Evolutionary conservation across 2,329 filamentous ascomycete genomes (phyloP).

Genomic region (Taxawa tesnikishii): DNA sequence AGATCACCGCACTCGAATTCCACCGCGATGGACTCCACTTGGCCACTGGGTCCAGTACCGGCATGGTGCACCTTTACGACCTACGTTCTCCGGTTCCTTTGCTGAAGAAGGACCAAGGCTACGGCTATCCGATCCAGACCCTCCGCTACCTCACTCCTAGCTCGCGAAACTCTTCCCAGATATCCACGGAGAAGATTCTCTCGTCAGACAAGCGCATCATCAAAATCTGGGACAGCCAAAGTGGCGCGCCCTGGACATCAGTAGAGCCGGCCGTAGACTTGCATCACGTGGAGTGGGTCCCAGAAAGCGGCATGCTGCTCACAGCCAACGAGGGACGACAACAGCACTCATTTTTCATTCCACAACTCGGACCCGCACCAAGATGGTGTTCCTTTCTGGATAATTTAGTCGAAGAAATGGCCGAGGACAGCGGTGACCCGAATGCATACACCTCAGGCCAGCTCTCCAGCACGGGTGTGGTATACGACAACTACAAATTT

Average conservation of each 20-base stretch:
- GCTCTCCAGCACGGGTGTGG: constrained; percentile 48
- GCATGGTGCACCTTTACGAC: constrained; percentile 84
- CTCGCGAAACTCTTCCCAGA: constrained; percentile 55
- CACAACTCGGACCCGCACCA: constrained; percentile 82
- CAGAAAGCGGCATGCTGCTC: constrained; percentile 84
- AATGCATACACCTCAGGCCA: constrained; percentile 33
- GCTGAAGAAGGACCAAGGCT: constrained; percentile 88
- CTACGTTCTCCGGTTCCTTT: constrained; percentile 76
- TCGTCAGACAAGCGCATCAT: constrained; percentile 92
- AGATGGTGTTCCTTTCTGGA: constrained; percentile 96
- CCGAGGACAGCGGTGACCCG: constrained; percentile 60
- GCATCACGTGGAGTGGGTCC: constrained; percentile 88
- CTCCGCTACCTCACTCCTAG: constrained; percentile 55
- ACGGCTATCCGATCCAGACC: constrained; percentile 84
- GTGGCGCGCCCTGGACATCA: constrained; percentile 84
- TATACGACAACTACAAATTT: constrained; percentile 99
- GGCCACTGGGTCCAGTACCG: constrained; percentile 76
- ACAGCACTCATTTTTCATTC: constrained; percentile 90
- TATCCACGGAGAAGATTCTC: constrained; percentile 62
- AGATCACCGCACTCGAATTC: constrained; percentile 82
- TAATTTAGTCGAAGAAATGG: constrained; percentile 97
- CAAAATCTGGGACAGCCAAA: constrained; percentile 83
- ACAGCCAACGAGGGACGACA: constrained; percentile 95
- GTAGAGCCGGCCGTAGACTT: constrained; percentile 92
- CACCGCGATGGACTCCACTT: constrained; percentile 71